These are phyloP conservation scores for Tremella mesenterica DNA, from an alignment of 768 basidiomycete species.

Conservation along the genomic window DNA sequence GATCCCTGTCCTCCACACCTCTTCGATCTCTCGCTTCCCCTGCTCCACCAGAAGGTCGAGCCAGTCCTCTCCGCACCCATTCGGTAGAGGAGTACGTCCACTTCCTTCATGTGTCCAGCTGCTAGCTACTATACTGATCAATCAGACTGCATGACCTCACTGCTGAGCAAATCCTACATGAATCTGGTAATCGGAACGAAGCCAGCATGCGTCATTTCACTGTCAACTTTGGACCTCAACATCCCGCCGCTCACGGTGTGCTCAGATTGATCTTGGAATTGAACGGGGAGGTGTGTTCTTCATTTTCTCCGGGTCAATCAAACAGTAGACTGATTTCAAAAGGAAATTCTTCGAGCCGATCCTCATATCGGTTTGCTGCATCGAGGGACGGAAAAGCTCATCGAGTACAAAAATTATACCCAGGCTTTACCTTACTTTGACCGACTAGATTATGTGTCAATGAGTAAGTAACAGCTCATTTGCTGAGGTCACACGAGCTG, in stretches of 20 bases:
- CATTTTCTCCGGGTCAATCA: background rate
- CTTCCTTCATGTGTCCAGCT: background rate
- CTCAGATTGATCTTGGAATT: conserved; percentile 93
- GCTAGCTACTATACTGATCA: background rate
- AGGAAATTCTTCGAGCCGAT: conserved; percentile 45
- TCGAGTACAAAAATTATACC: conserved; percentile 96
- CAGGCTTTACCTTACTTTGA: conserved; percentile 99
- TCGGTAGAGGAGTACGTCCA: conserved; percentile 43
- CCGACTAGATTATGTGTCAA: conserved; percentile 96
- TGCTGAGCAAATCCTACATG: conserved; percentile 69
- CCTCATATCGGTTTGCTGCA: conserved; percentile 87
- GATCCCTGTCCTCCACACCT: conserved; percentile 18
- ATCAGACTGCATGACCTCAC: conserved; percentile 58
- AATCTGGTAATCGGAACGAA: conserved; percentile 62
- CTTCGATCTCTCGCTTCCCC: conserved; percentile 32
- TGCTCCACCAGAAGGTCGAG: conserved; percentile 20
- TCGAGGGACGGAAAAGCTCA: conserved; percentile 95
- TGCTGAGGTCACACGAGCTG: background rate
- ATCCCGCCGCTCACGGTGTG: conserved; percentile 98
- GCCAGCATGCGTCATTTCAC: conserved; percentile 87
- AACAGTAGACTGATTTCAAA: background rate
- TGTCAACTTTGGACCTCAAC: conserved; percentile 96
- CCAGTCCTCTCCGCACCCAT: conserved; percentile 33
- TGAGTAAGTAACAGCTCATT: conserved; percentile 64
- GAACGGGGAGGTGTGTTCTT: conserved; percentile 66